Percentiles rank a stretch among this genome's conserved stretches.
Conservation (phyloP, 768 basidiomycete species). For the Mycena albidolilacea region DNA sequence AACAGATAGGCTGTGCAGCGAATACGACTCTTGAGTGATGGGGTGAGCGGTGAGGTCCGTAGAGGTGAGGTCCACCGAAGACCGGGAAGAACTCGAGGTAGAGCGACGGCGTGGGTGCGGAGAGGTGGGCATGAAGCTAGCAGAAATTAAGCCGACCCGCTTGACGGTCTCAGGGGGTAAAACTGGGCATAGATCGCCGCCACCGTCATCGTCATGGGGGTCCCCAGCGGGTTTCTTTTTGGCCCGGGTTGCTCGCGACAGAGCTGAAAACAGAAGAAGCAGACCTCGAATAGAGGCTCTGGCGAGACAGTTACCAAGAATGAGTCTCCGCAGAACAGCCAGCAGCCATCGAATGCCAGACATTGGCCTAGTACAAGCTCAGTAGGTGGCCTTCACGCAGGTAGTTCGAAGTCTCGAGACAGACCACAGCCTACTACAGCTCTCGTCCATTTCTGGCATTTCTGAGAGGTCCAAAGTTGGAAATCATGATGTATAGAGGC, state of each 20-base stretch:
- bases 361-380: neutral
- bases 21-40: slow-evolving; percentile 35
- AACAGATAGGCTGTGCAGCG: slow-evolving; percentile 31
- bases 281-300: slow-evolving; percentile 30
- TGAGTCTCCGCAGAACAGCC: slow-evolving; percentile 15
- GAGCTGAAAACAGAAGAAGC: slow-evolving; percentile 22
- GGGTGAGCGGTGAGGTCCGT: slow-evolving; percentile 14
- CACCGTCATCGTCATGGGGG: neutral
- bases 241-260: slow-evolving; percentile 19
- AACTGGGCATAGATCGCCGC: neutral
- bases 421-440: too few relatives aligned
- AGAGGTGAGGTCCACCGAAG: slow-evolving; percentile 41
- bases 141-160: slow-evolving; percentile 4
- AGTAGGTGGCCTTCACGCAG: too few relatives aligned
- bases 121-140: slow-evolving; percentile 39
- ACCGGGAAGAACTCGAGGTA: slow-evolving; percentile 41
- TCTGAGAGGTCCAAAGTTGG: too few relatives aligned
- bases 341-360: slow-evolving; percentile 24
- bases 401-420: too few relatives aligned
- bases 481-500: too few relatives aligned
- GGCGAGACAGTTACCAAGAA: slow-evolving; percentile 18
- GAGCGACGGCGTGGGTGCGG: slow-evolving; percentile 42
- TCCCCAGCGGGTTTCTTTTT: slow-evolving; percentile 1
- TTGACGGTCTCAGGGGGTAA: neutral
- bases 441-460: too few relatives aligned